Conservation (phyloP, 208 protist species). For the Leishmania braziliensis region DNA sequence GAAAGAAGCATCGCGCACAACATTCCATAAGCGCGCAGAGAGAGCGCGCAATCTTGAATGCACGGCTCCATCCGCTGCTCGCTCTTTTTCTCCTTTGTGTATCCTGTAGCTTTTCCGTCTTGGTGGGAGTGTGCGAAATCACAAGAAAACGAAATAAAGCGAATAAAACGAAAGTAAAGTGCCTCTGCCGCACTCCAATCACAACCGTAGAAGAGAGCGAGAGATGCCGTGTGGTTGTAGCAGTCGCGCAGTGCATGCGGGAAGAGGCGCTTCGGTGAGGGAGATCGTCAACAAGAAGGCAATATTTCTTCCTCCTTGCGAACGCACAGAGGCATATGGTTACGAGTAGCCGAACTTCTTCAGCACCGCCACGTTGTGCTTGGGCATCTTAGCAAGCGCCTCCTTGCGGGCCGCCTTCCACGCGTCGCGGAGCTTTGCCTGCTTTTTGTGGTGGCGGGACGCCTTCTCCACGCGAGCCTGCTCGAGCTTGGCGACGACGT, state of each 20-base stretch:
- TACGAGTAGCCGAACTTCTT: slow-evolving; percentile 92
- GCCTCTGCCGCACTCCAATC: background rate
- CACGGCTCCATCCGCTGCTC: background rate
- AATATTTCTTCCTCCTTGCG: background rate
- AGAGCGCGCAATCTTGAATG: background rate
- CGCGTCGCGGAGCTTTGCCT: slow-evolving; percentile 64
- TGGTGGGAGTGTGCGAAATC: background rate
- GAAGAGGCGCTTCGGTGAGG: slow-evolving; percentile 11
- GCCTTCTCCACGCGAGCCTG: slow-evolving; percentile 76
- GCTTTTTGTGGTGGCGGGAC: slow-evolving; percentile 67
- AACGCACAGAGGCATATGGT: slow-evolving; percentile 13
- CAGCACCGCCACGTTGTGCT: slow-evolving; percentile 85
- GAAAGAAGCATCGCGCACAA: background rate
- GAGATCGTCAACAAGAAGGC: background rate
- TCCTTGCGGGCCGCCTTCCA: slow-evolving; percentile 74
- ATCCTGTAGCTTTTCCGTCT: background rate
- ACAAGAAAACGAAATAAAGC: slow-evolving; percentile 35
- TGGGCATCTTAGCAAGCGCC: slow-evolving; percentile 81
- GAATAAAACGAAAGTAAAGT: background rate
- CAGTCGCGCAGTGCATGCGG: background rate
- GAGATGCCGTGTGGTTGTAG: background rate
- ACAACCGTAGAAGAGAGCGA: slow-evolving; percentile 4
- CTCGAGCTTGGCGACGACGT: slow-evolving; percentile 83
- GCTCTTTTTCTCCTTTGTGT: too few species aligned
- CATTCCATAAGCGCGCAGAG: background rate